Evolutionary conservation across 805 yeast genomes (phyloP).

Genomic region (Brettanomyces bruxellensis): DNA sequence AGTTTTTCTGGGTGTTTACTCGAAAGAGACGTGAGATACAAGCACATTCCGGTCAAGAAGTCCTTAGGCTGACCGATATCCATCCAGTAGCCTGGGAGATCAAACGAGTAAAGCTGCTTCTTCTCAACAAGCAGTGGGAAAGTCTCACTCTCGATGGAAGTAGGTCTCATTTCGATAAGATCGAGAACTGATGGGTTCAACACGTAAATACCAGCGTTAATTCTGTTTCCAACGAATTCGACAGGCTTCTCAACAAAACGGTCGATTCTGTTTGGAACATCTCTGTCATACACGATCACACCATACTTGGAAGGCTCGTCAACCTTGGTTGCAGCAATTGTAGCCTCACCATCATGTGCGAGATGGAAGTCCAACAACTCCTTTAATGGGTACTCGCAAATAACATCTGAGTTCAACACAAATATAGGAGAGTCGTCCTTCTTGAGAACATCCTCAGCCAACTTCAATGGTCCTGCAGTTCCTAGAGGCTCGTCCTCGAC

Average conservation of each 20-base stretch:
- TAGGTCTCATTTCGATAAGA: conserved; percentile 94
- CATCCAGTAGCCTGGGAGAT: conserved; percentile 99
- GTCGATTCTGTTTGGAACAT: conserved; percentile 91
- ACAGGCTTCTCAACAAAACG: conserved; percentile 99
- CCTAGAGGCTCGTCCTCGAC: conserved; percentile 99
- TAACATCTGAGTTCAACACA: conserved; percentile 96
- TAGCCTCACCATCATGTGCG: conserved; percentile 95
- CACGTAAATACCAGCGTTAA: conserved; percentile 97
- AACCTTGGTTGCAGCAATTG: conserved; percentile 98
- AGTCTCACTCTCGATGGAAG: conserved; percentile 98
- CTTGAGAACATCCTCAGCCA: conserved; percentile 87
- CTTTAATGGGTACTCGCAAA: conserved; percentile 95
- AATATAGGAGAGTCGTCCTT: conserved; percentile 96
- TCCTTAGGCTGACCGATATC: conserved; percentile 99
- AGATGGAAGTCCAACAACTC: conserved; percentile 90
- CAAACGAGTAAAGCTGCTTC: conserved; percentile 86
- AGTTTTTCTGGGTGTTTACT: conserved; percentile 68
- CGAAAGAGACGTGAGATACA: conserved; percentile 80
- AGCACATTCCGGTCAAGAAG: conserved; percentile 90
- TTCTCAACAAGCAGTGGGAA: conserved; percentile 93
- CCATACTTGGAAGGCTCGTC: conserved; percentile 99
- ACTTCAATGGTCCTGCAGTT: conserved; percentile 97
- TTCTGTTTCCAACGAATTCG: conserved; percentile 99
- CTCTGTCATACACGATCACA: conserved; percentile 96
- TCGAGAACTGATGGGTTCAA: conserved; percentile 96